These are phyloP conservation scores for Nemania sp. DNA, from an alignment of 2,329 filamentous ascomycete species.

Conservation along the genomic window DNA sequence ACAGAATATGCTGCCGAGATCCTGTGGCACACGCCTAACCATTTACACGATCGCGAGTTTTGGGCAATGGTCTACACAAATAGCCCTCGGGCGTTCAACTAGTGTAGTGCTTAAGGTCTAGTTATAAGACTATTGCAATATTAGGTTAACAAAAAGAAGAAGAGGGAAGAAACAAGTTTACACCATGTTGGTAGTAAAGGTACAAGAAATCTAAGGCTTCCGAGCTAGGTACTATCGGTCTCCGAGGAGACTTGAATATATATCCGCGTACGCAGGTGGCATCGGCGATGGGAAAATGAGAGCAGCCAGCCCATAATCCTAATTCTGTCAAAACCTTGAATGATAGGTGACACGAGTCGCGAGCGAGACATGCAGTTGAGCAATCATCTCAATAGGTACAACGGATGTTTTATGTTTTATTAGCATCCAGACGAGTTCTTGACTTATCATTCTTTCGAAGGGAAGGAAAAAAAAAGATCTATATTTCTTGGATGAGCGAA, in stretches of 20 bases:
- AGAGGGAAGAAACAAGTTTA: neutral
- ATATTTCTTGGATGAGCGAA: neutral
- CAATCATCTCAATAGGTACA: too few species aligned
- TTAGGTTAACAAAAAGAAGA: neutral
- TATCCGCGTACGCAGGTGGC: neutral
- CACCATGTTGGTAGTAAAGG: neutral
- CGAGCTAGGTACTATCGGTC: neutral
- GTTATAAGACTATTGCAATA: neutral
- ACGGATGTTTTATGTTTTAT: constrained; percentile 1
- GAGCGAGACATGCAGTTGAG: neutral
- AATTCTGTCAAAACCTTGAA: neutral
- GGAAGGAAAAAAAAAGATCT: too few species aligned
- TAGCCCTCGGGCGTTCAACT: too few species aligned
- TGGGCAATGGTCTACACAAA: constrained; percentile 24
- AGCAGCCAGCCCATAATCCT: neutral
- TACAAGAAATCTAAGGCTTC: neutral
- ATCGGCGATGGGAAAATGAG: neutral
- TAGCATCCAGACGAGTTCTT: too few species aligned
- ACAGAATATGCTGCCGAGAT: constrained; percentile 29
- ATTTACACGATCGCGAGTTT: constrained; percentile 16
- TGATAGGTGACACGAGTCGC: neutral
- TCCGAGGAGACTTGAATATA: neutral
- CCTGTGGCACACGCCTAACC: constrained; percentile 26
- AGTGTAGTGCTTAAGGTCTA: constrained; percentile 13
- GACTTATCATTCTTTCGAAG: too few species aligned